A percentile compares a stretch with the other conserved stretches of the same genome.
Evolutionary conservation across 768 basidiomycete genomes (phyloP).

Genomic region (Amyloporia xantha): DNA sequence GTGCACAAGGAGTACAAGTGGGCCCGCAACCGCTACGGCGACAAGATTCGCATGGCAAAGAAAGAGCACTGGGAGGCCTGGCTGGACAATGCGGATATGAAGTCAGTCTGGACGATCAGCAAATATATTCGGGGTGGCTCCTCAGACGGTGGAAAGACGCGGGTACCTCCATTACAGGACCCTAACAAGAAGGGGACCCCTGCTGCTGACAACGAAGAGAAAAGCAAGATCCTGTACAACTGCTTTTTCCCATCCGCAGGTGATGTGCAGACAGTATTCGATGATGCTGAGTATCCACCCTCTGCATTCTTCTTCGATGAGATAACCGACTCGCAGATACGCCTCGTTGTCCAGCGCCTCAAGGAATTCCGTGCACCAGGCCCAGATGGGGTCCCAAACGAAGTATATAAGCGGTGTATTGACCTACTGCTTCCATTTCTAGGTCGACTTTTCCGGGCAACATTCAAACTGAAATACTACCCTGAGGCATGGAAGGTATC

Average conservation of each 20-base stretch:
- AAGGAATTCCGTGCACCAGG: constrained; percentile 30
- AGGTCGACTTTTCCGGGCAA: constrained; percentile 23
- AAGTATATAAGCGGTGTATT: constrained; percentile 23
- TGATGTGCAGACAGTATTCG: constrained; percentile 10
- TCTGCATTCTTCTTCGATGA: constrained; percentile 14
- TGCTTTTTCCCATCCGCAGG: constrained; percentile 25
- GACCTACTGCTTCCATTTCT: constrained; percentile 22
- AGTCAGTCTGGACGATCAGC: constrained; percentile 17
- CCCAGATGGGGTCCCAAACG: constrained; percentile 25
- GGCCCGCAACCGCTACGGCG: constrained; percentile 10
- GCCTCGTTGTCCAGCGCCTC: constrained; percentile 19
- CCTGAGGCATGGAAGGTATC: constrained; percentile 24
- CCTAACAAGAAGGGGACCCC: not conserved
- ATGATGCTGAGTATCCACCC: constrained; percentile 20
- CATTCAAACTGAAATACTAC: constrained; percentile 19
- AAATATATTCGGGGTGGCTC: constrained; percentile 2
- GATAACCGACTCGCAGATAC: constrained; percentile 24
- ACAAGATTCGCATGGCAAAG: constrained; percentile 16
- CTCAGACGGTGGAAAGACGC: constrained; percentile 8
- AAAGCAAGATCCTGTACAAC: constrained; percentile 13
- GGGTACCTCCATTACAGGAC: constrained; percentile 15
- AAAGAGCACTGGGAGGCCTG: constrained; percentile 20
- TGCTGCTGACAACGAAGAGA: constrained; percentile 5
- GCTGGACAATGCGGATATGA: constrained; percentile 11
- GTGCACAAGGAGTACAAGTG: constrained; percentile 9